These are phyloP conservation scores for Talaromyces islandicus DNA, from an alignment of 2,329 filamentous ascomycete species.

Conservation along the genomic window DNA sequence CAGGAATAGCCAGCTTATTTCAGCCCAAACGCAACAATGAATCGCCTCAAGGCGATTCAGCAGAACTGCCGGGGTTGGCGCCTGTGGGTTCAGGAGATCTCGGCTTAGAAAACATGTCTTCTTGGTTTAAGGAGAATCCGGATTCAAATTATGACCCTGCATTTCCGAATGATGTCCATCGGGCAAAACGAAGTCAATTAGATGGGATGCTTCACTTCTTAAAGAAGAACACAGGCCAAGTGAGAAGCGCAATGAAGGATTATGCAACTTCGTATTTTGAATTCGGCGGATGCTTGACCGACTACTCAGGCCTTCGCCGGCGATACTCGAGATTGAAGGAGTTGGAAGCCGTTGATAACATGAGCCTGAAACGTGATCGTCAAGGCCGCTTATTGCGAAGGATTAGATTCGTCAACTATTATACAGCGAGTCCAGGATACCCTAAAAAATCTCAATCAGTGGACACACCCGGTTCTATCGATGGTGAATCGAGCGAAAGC, in stretches of 20 bases:
- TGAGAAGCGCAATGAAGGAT: slow-evolving; percentile 63
- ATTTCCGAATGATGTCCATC: slow-evolving; percentile 67
- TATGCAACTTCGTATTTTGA: slow-evolving; percentile 77
- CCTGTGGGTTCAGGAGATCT: neutral
- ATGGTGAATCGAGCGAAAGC: neutral
- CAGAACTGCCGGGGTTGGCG: slow-evolving; percentile 1
- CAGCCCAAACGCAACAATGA: slow-evolving; percentile 31
- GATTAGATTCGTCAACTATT: slow-evolving; percentile 83
- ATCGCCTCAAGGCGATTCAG: slow-evolving; percentile 10
- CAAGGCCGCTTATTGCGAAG: slow-evolving; percentile 30
- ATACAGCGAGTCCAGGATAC: slow-evolving; percentile 71
- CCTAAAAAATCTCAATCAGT: slow-evolving; percentile 3
- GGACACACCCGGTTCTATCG: neutral
- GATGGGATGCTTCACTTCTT: slow-evolving; percentile 67
- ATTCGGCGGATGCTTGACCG: slow-evolving; percentile 74
- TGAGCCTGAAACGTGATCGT: slow-evolving; percentile 28
- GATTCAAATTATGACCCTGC: slow-evolving; percentile 67
- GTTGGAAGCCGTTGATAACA: slow-evolving; percentile 65
- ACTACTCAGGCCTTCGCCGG: slow-evolving; percentile 62
- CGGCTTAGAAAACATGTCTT: slow-evolving; percentile 2
- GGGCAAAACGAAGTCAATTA: slow-evolving; percentile 61
- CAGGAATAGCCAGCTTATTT: slow-evolving; percentile 75
- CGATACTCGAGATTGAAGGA: slow-evolving; percentile 65
- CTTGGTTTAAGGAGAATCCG: slow-evolving; percentile 13
- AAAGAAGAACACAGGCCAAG: slow-evolving; percentile 70